Percentiles rank a stretch among this genome's conserved stretches.
These are phyloP conservation scores for Hymenoscyphus fraxineus DNA, from an alignment of 2,329 filamentous ascomycete species.

Conservation along the genomic window DNA sequence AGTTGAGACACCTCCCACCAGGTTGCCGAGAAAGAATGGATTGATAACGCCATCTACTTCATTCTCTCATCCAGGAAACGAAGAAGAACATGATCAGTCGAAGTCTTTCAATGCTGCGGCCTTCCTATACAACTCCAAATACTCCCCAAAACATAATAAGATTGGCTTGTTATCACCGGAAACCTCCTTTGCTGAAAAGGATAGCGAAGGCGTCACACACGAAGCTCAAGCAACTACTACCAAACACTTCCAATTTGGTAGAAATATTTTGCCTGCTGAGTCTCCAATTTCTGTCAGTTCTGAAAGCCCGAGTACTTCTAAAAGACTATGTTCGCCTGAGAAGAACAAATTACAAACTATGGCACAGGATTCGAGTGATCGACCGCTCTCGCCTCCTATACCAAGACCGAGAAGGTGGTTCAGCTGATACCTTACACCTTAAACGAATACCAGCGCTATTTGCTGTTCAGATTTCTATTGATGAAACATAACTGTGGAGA, in stretches of 20 bases:
- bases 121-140: background rate
- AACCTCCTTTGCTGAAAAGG: background rate
- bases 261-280: background rate
- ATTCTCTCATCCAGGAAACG: background rate
- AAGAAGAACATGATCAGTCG: background rate
- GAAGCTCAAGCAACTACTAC: background rate
- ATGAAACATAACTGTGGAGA: no score
- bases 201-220: background rate
- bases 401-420: background rate
- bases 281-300: background rate
- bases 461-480: background rate
- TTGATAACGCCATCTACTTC: slow-evolving; percentile 2
- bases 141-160: background rate
- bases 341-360: background rate
- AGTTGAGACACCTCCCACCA: background rate
- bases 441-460: background rate
- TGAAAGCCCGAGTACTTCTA: background rate
- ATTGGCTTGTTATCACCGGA: slow-evolving; percentile 1
- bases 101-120: background rate
- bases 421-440: background rate
- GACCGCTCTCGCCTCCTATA: background rate
- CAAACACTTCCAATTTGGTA: background rate
- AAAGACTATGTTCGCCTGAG: background rate
- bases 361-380: background rate
- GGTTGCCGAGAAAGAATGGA: background rate